These are phyloP conservation scores for Penicillium desertorum DNA, from an alignment of 495 filamentous ascomycete genomes.

Conservation along the genomic window DNA sequence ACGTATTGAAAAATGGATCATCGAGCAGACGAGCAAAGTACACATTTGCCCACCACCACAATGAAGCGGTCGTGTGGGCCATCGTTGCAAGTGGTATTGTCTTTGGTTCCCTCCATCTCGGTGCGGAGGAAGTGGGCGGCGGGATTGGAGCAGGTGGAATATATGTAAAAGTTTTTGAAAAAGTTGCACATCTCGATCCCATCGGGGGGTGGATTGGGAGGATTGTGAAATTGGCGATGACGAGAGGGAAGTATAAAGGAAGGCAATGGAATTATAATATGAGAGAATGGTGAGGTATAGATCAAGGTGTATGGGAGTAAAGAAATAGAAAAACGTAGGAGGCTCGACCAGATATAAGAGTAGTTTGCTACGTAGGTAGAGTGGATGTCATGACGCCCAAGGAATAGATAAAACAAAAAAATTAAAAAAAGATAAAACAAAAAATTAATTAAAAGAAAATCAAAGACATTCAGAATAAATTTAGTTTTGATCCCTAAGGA, in stretches of 20 bases:
- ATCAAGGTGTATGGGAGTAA: background rate
- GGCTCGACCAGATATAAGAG: slow-evolving; percentile 6
- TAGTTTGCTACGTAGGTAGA: background rate
- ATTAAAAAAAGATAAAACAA: slow-evolving; percentile 6
- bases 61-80: slow-evolving; percentile 77
- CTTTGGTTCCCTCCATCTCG: slow-evolving; percentile 60
- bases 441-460: background rate
- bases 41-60: slow-evolving; percentile 64
- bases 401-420: slow-evolving; percentile 6
- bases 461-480: slow-evolving; percentile 6
- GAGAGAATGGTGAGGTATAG: slow-evolving; percentile 3
- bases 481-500: slow-evolving; percentile 16
- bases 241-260: slow-evolving; percentile 3
- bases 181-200: slow-evolving; percentile 68
- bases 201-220: slow-evolving; percentile 9
- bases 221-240: slow-evolving; percentile 8
- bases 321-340: background rate
- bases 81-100: slow-evolving; percentile 54
- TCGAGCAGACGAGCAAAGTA: slow-evolving; percentile 46
- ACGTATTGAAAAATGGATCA: slow-evolving; percentile 6
- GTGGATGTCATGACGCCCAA: slow-evolving; percentile 9
- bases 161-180: slow-evolving; percentile 76
- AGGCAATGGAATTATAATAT: background rate
- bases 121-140: slow-evolving; percentile 67
- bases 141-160: slow-evolving; percentile 66